Conservation (phyloP, 768 basidiomycete species). For the Lentinula sp. region DNA sequence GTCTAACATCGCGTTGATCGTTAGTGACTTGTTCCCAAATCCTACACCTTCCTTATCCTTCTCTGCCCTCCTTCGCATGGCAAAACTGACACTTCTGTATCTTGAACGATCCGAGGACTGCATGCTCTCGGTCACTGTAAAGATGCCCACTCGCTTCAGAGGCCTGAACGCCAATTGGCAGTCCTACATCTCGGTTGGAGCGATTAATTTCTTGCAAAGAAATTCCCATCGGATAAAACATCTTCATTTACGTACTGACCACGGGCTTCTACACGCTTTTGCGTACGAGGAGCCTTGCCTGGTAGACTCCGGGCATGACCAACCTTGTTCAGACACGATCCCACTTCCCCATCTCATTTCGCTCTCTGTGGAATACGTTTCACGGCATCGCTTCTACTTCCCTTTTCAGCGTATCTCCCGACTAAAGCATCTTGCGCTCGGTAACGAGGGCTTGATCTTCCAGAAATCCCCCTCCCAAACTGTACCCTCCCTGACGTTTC, state of each 20-base stretch:
- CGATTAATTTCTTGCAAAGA: background rate
- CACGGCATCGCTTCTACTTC: background rate
- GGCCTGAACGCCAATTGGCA: slow-evolving; percentile 1
- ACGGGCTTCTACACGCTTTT: background rate
- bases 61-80: background rate
- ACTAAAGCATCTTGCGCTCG: background rate
- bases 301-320: background rate
- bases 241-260: background rate
- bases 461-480: background rate
- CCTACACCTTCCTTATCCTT: background rate
- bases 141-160: slow-evolving; percentile 3
- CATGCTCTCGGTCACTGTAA: slow-evolving; percentile 2
- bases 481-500: background rate
- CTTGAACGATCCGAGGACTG: background rate
- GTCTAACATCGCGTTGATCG: background rate
- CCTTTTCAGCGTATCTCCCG: background rate
- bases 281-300: background rate
- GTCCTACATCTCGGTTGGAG: background rate
- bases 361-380: background rate
- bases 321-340: background rate
- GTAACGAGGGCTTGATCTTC: background rate
- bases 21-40: background rate
- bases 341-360: background rate
- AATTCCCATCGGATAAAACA: background rate
- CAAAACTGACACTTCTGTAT: background rate